Evolutionary conservation across 2,329 filamentous ascomycete species (phyloP).

Genomic region (Calonectria ilicicola): DNA sequence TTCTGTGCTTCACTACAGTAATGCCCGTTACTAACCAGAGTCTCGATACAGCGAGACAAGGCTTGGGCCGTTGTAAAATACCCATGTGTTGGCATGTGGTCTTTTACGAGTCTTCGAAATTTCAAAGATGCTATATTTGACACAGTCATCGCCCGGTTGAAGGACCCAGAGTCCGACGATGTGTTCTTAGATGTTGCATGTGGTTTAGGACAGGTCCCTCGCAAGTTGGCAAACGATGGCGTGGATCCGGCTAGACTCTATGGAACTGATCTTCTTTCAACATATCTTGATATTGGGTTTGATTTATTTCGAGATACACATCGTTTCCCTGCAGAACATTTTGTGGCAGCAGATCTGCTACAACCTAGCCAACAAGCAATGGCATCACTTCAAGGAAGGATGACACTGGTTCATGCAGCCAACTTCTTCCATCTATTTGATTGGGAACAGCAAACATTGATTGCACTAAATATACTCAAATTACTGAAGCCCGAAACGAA

Average conservation of each 20-base stretch:
- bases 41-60: neutral
- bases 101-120: neutral
- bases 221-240: neutral
- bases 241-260: neutral
- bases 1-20: neutral
- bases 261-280: neutral
- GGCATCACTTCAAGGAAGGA: neutral
- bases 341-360: neutral
- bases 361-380: neutral
- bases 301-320: neutral
- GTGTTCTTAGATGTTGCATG: slow-evolving; percentile 7
- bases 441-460: neutral
- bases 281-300: slow-evolving; percentile 6
- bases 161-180: neutral
- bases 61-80: neutral
- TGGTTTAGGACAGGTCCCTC: slow-evolving; percentile 1
- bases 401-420: neutral
- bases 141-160: neutral
- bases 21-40: neutral
- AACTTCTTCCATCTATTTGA: slow-evolving; percentile 15
- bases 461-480: neutral
- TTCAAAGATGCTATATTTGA: neutral
- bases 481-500: neutral
- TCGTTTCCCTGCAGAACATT: neutral
- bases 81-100: slow-evolving; percentile 14